Percentiles rank a stretch among this genome's conserved stretches.
phyloP scores from a whole-genome alignment of 305 asterid genomes.

The Fraxinus platypoda region DNA sequence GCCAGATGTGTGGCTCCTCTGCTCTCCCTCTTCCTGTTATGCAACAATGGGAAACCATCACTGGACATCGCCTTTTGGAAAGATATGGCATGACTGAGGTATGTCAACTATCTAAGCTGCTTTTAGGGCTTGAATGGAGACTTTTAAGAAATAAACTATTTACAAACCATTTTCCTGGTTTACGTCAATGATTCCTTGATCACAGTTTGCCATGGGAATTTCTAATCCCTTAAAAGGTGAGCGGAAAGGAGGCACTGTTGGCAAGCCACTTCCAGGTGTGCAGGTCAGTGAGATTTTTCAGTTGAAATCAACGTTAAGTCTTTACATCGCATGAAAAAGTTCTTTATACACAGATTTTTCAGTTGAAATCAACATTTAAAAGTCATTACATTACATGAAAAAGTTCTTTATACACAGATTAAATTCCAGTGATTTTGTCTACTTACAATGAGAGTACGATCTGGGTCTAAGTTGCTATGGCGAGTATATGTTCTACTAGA shows the following conservation, averaged over 20 bases:
- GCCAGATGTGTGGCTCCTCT: slow-evolving; percentile 97
- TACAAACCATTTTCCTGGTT: background rate
- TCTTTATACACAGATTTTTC: background rate
- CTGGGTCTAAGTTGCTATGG: background rate
- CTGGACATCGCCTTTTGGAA: slow-evolving; percentile 82
- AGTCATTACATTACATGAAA: background rate
- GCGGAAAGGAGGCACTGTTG: slow-evolving; percentile 94
- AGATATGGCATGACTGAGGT: slow-evolving; percentile 99
- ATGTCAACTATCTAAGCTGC: background rate
- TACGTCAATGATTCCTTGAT: slow-evolving; percentile 14
- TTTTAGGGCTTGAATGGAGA: background rate
- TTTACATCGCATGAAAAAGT: background rate
- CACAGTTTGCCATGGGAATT: slow-evolving; percentile 87
- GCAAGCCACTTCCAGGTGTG: slow-evolving; percentile 87
- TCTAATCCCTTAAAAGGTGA: slow-evolving; percentile 80
- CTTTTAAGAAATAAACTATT: slow-evolving; percentile 5
- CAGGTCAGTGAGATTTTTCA: slow-evolving; percentile 60
- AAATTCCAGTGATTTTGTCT: background rate
- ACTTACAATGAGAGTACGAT: background rate
- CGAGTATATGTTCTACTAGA: background rate
- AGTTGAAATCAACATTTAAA: background rate
- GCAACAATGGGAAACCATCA: slow-evolving; percentile 95
- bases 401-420: background rate
- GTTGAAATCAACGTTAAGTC: slow-evolving; percentile 21
- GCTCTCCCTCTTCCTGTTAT: slow-evolving; percentile 95